Evolutionary conservation across 192 early-diverging fungal species (phyloP).

Genomic region (Diversispora epigaea): DNA sequence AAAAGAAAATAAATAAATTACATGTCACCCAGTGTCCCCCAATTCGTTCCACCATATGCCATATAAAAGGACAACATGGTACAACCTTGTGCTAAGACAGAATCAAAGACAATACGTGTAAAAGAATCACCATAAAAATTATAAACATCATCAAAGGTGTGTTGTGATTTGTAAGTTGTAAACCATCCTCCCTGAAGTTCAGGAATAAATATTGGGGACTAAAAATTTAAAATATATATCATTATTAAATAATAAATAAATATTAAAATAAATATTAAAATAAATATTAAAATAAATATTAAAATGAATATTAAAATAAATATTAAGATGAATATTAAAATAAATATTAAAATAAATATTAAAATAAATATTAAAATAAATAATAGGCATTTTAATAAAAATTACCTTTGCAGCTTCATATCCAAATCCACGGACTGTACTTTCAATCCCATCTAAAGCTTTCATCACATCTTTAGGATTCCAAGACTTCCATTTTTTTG

Average conservation of each 20-base stretch:
- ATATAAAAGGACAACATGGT: conserved; percentile 70
- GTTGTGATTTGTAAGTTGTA: conserved; percentile 63
- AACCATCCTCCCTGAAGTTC: conserved; percentile 83
- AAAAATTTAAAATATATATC: not conserved
- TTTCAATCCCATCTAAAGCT: conserved; percentile 63
- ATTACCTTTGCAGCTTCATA: conserved; percentile 58
- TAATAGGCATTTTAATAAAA: not conserved
- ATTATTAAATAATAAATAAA: conserved; percentile 8
- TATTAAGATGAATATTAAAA: not conserved
- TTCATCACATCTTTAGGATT: conserved; percentile 45
- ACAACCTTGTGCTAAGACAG: conserved; percentile 61
- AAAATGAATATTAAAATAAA: not conserved
- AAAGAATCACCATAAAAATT: conserved; percentile 70
- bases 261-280: not conserved
- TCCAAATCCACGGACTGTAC: conserved; percentile 65
- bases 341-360: not conserved
- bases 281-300: not conserved
- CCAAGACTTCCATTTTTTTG: conserved; percentile 59
- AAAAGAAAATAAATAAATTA: conserved; percentile 40
- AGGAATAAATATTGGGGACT: conserved; percentile 72
- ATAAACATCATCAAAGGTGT: conserved; percentile 69
- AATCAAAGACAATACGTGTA: conserved; percentile 62
- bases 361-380: not conserved
- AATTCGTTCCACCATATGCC: conserved; percentile 78
- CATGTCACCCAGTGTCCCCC: conserved; percentile 71